These are phyloP conservation scores for Maudiozyma serrabonitensis DNA, from an alignment of 805 yeast genomes.

Conservation along the genomic window DNA sequence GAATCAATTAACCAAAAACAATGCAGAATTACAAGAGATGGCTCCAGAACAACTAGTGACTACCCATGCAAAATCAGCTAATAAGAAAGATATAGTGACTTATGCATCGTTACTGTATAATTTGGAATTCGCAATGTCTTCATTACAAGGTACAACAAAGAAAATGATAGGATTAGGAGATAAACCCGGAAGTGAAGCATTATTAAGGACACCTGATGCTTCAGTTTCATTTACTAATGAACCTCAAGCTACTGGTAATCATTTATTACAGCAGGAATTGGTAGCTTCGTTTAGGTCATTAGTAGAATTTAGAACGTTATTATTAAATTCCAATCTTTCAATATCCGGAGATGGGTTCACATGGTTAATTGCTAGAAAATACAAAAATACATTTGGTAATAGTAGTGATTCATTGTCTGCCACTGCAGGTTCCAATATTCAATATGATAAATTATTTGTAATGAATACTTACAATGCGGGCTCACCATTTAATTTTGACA, in stretches of 20 bases:
- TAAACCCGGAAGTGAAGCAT: constrained; percentile 8
- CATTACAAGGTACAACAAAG: constrained; percentile 19
- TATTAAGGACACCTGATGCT: constrained; percentile 38
- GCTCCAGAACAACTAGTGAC: constrained; percentile 19
- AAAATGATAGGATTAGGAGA: constrained; percentile 7
- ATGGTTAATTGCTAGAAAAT: constrained; percentile 65
- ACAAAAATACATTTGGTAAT: constrained; percentile 4
- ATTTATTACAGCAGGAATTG: constrained; percentile 2
- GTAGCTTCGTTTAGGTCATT: constrained; percentile 58
- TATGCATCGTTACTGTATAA: constrained; percentile 34
- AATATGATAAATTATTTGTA: constrained; percentile 46
- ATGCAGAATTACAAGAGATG: constrained; percentile 15
- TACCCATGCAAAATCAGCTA: constrained; percentile 22
- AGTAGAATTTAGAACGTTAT: constrained; percentile 61
- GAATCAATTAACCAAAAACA: constrained; percentile 26
- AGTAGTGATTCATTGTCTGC: constrained; percentile 8
- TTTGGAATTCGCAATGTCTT: constrained; percentile 29
- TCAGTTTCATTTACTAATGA: constrained; percentile 21
- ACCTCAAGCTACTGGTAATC: not conserved
- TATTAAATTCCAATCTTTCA: constrained; percentile 58
- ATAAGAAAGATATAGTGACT: constrained; percentile 28
- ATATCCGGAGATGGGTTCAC: constrained; percentile 85
- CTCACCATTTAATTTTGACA: constrained; percentile 57
- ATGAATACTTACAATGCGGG: constrained; percentile 88
- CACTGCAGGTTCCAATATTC: not conserved